phyloP scores from a whole-genome alignment of 352 stramenopile species.

The Phytophthora tentaculata region DNA sequence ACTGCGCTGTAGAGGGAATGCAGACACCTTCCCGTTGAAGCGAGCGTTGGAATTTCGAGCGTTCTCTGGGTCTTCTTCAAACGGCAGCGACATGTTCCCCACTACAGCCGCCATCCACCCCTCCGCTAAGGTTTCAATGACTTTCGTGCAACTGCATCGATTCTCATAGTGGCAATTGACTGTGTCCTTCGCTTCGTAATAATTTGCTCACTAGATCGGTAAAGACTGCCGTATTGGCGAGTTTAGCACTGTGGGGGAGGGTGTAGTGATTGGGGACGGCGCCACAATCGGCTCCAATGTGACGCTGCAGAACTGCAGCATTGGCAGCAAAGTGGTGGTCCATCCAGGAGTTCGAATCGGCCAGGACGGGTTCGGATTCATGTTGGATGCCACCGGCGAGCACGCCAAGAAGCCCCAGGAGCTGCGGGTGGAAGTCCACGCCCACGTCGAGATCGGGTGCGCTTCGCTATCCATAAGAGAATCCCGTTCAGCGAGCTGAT shows the following conservation, averaged over 20 bases:
- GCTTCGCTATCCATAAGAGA: neutral
- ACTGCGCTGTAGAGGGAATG: neutral
- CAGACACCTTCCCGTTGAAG: neutral
- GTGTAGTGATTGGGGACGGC: conserved; percentile 66
- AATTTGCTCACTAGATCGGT: conserved; percentile 50
- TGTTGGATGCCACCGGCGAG: conserved; percentile 56
- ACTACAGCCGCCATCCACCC: conserved; percentile 46
- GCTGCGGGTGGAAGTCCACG: conserved; percentile 75
- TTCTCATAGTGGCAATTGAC: neutral
- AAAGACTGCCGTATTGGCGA: conserved; percentile 57
- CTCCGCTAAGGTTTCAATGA: conserved; percentile 44
- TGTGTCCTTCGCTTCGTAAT: neutral
- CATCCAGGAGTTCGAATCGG: conserved; percentile 76
- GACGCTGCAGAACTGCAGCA: conserved; percentile 72
- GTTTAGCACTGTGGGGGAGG: conserved; percentile 61
- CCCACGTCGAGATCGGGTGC: conserved; percentile 87
- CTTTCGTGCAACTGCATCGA: neutral
- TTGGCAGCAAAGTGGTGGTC: conserved; percentile 73
- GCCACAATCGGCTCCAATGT: conserved; percentile 52
- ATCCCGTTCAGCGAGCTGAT: neutral
- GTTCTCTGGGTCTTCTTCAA: conserved; percentile 14
- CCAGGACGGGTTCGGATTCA: conserved; percentile 87
- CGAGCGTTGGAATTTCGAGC: conserved; percentile 1
- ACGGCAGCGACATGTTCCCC: conserved; percentile 24
- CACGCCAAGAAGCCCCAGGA: conserved; percentile 87